Conservation (phyloP, 805 yeast genomes). For the Phaffomyces opuntiae region DNA sequence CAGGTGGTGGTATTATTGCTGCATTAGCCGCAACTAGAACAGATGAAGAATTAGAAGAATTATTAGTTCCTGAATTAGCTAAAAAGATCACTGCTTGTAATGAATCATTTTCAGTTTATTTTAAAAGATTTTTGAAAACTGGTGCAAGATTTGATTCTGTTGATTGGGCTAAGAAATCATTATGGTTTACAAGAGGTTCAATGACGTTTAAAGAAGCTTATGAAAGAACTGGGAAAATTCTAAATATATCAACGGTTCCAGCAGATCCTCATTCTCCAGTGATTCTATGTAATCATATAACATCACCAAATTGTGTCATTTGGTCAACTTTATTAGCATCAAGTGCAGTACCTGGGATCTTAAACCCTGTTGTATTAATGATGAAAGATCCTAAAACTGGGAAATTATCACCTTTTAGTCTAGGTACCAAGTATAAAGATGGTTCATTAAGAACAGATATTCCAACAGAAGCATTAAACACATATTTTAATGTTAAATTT, state of each 20-base stretch:
- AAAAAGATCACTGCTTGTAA: conserved; percentile 62
- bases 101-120: conserved; percentile 53
- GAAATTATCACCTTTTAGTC: conserved; percentile 54
- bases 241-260: conserved; percentile 74
- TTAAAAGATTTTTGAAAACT: conserved; percentile 60
- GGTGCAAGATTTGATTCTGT: conserved; percentile 76
- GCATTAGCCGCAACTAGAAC: conserved; percentile 66
- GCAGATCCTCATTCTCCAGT: conserved; percentile 79
- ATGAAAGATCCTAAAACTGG: conserved; percentile 40
- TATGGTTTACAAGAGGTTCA: conserved; percentile 69
- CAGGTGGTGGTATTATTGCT: conserved; percentile 77
- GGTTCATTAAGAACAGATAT: conserved; percentile 76
- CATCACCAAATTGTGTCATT: conserved; percentile 75
- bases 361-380: conserved; percentile 76
- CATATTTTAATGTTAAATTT: conserved; percentile 70
- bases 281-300: conserved; percentile 66
- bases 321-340: conserved; percentile 76
- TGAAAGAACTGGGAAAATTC: conserved; percentile 58
- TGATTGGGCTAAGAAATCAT: conserved; percentile 63
- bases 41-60: conserved; percentile 50
- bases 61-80: conserved; percentile 54
- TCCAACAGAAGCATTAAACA: conserved; percentile 66
- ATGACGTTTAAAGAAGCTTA: conserved; percentile 66
- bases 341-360: conserved; percentile 77
- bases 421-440: conserved; percentile 70